Base-by-base conservation (phyloP, 345 rosid species). In the Eucalyptus viminalis region DNA sequence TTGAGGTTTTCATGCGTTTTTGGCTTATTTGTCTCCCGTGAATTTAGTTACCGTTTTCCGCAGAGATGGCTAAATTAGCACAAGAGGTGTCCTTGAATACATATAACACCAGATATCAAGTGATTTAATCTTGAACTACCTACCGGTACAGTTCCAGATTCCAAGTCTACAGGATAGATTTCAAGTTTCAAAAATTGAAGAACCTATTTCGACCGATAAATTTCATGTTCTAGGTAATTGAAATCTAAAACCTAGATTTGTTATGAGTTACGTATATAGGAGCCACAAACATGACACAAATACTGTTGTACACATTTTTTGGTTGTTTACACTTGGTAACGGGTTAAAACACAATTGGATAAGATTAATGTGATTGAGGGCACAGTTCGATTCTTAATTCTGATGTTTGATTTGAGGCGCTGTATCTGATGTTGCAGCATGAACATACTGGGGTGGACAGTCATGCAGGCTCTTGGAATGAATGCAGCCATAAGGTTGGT, bases 401-500 rank as follows among this genome's bases (percentile, higher is more conserved):
- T 88, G 54, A 69, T n/a, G n/a, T 50, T 65, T 27, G 24, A 65
- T 25, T 88, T 72, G 51, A 72, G 11, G 81, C 25, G 5, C 81
- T 72, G 44, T 17, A 72, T 19, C 81, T 37, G 81, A 9, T 69
- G 89, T 92, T 91, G 80, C 91, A 95, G 95, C 92, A 92, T 93
- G 94, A 93, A 96, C 91, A 93, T 97, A 25, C 49, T 95, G 90
- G 97, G 96, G 15, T 95, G 98, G 98, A 88, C 97, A 2, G 31
- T 95, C 22, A 97, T 96, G 98, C 89, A 92, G 29, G 93, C 97
- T 5, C 4, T 95, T 12, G 99, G 99, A 88, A 92, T 95, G 92
- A 95, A 96, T 91, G 94, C 95, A 29, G 97, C 99, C 37, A 91
- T 95, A 62, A 96, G 98, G 98, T 95, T 86, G 87, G 87, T 88